Evolutionary conservation across 768 basidiomycete genomes (phyloP).

Genomic region (Rossbeevera mucosa): DNA sequence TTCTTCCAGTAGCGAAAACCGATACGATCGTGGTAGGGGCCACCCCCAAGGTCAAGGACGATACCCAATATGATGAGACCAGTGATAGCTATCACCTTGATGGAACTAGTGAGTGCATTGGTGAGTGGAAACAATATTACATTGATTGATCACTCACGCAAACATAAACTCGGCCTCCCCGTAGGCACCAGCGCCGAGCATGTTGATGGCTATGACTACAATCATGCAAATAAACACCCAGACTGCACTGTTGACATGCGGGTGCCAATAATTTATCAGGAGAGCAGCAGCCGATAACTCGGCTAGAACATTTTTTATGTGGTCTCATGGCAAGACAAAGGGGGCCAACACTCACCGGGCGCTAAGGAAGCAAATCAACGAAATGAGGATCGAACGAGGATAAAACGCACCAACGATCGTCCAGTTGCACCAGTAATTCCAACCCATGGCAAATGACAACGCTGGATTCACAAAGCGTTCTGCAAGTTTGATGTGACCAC

Average conservation of each 20-base stretch:
- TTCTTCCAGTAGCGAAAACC: background rate
- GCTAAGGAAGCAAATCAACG: background rate
- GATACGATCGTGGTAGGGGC: background rate
- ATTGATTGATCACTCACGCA: background rate
- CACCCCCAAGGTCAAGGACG: background rate
- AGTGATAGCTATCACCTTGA: background rate
- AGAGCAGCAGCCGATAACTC: background rate
- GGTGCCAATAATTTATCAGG: background rate
- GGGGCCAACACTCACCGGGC: background rate
- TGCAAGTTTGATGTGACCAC: slow-evolving; percentile 75
- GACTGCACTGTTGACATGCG: background rate
- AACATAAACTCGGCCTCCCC: background rate
- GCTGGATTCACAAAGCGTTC: slow-evolving; percentile 80
- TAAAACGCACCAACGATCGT: slow-evolving; percentile 13
- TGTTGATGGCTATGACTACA: background rate
- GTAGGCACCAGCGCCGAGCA: background rate
- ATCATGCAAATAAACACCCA: background rate
- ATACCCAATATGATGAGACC: background rate
- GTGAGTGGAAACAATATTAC: background rate
- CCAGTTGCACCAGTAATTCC: slow-evolving; percentile 48
- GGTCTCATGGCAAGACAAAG: background rate
- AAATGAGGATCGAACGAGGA: background rate
- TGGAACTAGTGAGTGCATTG: background rate
- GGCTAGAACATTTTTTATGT: background rate
- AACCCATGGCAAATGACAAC: slow-evolving; percentile 52